Base-by-base conservation (phyloP, 2,329 filamentous ascomycete genomes). In the Emmonsiellopsis sp. region DNA sequence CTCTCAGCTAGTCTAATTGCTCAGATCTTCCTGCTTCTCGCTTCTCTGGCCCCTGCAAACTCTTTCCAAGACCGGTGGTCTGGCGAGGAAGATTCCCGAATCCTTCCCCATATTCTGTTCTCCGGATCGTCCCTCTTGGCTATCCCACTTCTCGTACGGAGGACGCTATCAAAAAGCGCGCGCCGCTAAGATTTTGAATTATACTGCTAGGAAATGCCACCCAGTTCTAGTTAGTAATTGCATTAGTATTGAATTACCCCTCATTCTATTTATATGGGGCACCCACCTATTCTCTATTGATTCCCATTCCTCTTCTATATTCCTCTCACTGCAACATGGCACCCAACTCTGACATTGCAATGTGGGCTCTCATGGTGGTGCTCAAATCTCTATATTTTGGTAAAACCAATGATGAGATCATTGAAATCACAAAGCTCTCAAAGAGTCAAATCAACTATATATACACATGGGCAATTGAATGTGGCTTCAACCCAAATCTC, bases 401-500 rank as follows among this genome's bases (percentile, higher is more conserved):
- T 36, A 43, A 43, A 39, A 51, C 11, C 11, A 32, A 37, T 6
- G 11, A 8, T n/a, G 49, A 51, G 13, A 45, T 51, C 27, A 21
- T 7, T 14, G 21, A 6, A 17, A 43, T 43, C 11, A 36, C 14
- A 17, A 39, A 39, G 4, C 21, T 51, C 31, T n/a, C 21, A 33
- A 9, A 13, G n/a, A 21, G 3, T 6, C n/a, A 14, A 6, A 51
- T 51, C 8, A 43, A 45, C 11, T 14, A 3, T 17, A 51, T 51
- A 32, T 45, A 51, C 17, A 44, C 0, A 5, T 13, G 13, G 10
- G 52, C 49, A 8, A 34, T 51, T 27, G 34, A 56, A 27, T 39
- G 51, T 31, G 45, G 53, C 7, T 60, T 46, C 49, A 10, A 54
- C n/a, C 49, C 50, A 4, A 7, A 47, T 10, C 40, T 48, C 5